These are phyloP conservation scores for Apiospora malaysiana DNA, from an alignment of 2,329 filamentous ascomycete genomes.

Conservation along the genomic window DNA sequence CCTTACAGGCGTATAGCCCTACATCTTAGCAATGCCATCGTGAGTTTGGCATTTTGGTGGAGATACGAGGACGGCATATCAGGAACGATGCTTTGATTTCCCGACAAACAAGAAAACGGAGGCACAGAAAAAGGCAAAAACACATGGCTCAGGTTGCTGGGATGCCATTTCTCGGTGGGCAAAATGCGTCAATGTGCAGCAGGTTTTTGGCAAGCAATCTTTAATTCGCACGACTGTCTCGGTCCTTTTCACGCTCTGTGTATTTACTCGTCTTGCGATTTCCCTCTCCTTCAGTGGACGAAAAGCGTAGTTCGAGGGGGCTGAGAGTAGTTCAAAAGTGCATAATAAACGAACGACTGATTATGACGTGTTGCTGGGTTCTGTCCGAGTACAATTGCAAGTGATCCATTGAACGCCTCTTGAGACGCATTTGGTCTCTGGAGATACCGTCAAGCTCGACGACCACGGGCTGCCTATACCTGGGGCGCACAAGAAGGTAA, in stretches of 20 bases:
- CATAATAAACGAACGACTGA: slow-evolving; percentile 21
- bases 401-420: not conserved
- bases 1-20: slow-evolving; percentile 5
- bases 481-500: too few relatives aligned
- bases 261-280: slow-evolving; percentile 20
- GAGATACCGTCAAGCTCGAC: too few relatives aligned
- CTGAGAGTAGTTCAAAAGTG: slow-evolving; percentile 20
- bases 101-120: slow-evolving; percentile 19
- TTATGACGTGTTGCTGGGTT: slow-evolving; percentile 7
- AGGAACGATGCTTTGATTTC: slow-evolving; percentile 22
- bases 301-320: slow-evolving; percentile 17
- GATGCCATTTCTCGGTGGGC: slow-evolving; percentile 18
- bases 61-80: slow-evolving; percentile 16
- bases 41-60: slow-evolving; percentile 19
- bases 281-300: slow-evolving; percentile 4
- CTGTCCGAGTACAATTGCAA: not conserved
- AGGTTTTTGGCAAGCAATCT: slow-evolving; percentile 22
- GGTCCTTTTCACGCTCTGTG: slow-evolving; percentile 23
- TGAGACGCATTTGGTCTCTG: too few relatives aligned
- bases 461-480: too few relatives aligned
- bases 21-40: slow-evolving; percentile 19
- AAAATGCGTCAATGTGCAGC: slow-evolving; percentile 14
- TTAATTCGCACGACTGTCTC: slow-evolving; percentile 22
- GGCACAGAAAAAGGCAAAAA: slow-evolving; percentile 6
- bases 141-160: slow-evolving; percentile 19